Evolutionary conservation across 805 yeast species (phyloP).

Genomic region (Teunomyces atbi): DNA sequence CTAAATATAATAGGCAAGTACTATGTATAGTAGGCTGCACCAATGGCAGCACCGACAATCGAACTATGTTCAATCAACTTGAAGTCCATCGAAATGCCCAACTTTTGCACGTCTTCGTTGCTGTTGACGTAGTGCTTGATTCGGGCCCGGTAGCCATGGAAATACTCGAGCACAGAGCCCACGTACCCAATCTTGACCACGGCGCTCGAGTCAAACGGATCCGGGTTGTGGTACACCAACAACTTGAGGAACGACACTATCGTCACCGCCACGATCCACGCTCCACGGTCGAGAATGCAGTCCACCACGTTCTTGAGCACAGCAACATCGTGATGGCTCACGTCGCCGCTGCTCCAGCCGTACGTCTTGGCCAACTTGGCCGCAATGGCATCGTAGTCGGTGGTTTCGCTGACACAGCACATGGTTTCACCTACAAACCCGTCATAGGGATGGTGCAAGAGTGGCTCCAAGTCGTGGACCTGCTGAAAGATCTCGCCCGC

Average conservation of each 20-base stretch:
- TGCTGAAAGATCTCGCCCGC: constrained; percentile 27
- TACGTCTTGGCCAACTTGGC: constrained; percentile 19
- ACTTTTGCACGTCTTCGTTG: constrained; percentile 19
- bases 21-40: constrained; percentile 36
- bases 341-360: constrained; percentile 17
- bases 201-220: constrained; percentile 11
- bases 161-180: constrained; percentile 51
- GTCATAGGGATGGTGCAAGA: constrained; percentile 21
- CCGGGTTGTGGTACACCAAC: constrained; percentile 19
- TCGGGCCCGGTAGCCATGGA: constrained; percentile 34
- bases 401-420: constrained; percentile 37
- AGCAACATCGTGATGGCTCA: constrained; percentile 25
- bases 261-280: constrained; percentile 41
- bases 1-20: neutral
- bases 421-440: constrained; percentile 42
- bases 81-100: constrained; percentile 36
- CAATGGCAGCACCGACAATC: constrained; percentile 54
- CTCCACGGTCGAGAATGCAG: constrained; percentile 43
- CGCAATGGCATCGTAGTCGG: constrained; percentile 17
- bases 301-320: constrained; percentile 31
- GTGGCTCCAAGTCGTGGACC: constrained; percentile 6
- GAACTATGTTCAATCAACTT: constrained; percentile 45
- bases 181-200: constrained; percentile 44
- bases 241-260: constrained; percentile 37
- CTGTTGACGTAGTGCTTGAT: constrained; percentile 21